Conservation (phyloP, 208 protist genomes). For the Polymyxa betae region DNA sequence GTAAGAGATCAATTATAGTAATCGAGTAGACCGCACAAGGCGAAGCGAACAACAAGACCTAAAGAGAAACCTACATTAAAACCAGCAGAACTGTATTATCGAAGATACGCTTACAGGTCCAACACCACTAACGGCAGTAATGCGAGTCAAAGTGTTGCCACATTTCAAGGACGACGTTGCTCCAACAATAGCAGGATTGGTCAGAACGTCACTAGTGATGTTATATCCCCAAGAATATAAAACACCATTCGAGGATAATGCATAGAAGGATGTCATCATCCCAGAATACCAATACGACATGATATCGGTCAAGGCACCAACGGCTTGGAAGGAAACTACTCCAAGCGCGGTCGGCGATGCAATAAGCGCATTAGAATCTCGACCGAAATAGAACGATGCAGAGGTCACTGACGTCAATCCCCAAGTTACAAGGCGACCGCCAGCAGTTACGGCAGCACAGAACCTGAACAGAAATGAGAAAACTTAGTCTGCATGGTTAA, state of each 20-base stretch:
- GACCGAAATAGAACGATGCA: not conserved
- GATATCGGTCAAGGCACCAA: not conserved
- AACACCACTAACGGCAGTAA: not conserved
- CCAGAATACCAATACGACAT: not conserved
- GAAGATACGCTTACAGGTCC: not conserved
- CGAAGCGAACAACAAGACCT: conserved; percentile 2
- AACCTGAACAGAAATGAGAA: not conserved
- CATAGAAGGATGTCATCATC: not conserved
- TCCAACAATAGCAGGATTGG: not conserved
- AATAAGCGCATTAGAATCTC: not conserved
- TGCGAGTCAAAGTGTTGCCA: not conserved
- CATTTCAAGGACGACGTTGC: not conserved
- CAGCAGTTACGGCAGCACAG: not conserved
- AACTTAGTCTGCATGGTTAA: not conserved
- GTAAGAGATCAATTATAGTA: not conserved
- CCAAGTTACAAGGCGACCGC: not conserved
- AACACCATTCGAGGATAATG: not conserved
- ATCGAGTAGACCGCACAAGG: not conserved
- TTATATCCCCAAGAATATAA: not conserved
- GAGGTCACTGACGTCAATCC: not conserved
- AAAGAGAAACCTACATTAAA: not conserved
- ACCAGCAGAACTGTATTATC: not conserved
- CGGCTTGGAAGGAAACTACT: not conserved
- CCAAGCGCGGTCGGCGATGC: not conserved
- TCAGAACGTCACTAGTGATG: not conserved